Evolutionary conservation across 352 stramenopile species (phyloP), one percentile per base, ranked within the genome.

Genomic region (Globisporangium polare): DNA sequence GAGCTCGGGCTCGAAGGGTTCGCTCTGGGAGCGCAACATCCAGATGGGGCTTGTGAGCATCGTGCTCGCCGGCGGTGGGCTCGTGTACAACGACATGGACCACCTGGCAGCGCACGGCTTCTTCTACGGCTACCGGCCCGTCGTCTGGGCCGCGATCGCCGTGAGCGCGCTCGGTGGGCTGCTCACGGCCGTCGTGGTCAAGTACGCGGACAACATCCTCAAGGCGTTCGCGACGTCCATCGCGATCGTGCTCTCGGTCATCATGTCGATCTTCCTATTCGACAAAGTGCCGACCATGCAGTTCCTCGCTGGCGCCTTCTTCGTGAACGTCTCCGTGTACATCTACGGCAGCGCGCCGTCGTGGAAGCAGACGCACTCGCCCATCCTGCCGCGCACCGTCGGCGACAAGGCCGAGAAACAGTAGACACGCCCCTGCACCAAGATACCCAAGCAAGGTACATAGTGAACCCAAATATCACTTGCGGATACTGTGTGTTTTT

Each of bases 121-220:
- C 69, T 95, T 93, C 71, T 90, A 88, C 41, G 86, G 86, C 62
- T 95, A 95, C 54, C 80, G 85, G 6, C 75, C 80, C 0, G 80
- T 92, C 10, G 83, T 90, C 6, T 95, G 83, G 78, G 78, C 74
- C 20, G 83, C 83, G 18, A 90, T 95, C 33, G 56, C 53, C 27
- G 66, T 88, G 45, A 86, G 79, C 37, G 86, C 83, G 10, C 84
- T 92, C 41, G 86, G 86, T 33, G 86, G 86, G 0, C 62, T 95
- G 52, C 76, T 95, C 46, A 93, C 84, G 5, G 86, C 86, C 15
- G 81, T 92, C 5, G 86, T 95, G 22, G 84, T 95, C 60, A 92
- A 92, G 61, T 95, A 93, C 58, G 84, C 86, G 20, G 86, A 95
- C 69, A 95, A 95, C 60, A 90, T 95, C 60, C 66, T 95, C 65